Evolutionary conservation across 1,139 yeast genomes (phyloP).

Genomic region (Yamadazyma sp.): DNA sequence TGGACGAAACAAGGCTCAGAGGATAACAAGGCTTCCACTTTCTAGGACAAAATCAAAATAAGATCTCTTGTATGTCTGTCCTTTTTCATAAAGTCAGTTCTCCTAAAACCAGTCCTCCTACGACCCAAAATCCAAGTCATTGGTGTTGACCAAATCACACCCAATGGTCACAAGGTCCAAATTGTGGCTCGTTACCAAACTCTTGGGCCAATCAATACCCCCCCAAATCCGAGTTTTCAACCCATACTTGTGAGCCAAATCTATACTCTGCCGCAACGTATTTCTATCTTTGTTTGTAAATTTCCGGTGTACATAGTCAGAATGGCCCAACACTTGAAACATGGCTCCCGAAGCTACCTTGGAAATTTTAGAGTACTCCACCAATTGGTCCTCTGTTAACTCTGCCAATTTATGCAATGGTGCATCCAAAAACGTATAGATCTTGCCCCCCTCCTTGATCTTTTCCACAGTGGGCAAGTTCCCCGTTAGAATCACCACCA

Average conservation of each 20-base stretch:
- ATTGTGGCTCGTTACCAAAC: conserved; percentile 30
- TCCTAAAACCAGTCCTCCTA: not conserved
- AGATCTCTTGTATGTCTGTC: no score
- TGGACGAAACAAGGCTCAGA: no score
- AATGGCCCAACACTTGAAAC: conserved; percentile 27
- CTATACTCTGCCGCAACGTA: conserved; percentile 21
- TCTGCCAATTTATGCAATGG: conserved; percentile 29
- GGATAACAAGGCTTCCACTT: no score
- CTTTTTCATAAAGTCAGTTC: no score
- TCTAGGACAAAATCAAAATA: no score
- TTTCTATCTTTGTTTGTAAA: conserved; percentile 24
- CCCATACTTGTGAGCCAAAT: conserved; percentile 35
- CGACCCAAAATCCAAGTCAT: conserved; percentile 25
- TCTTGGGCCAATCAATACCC: conserved; percentile 39
- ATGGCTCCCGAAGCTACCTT: conserved; percentile 39
- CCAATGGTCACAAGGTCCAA: conserved; percentile 27
- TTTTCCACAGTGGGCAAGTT: conserved; percentile 36
- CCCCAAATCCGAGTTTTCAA: conserved; percentile 48
- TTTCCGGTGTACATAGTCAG: conserved; percentile 15
- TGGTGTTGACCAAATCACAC: conserved; percentile 42
- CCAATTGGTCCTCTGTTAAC: conserved; percentile 18
- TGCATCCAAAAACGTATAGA: conserved; percentile 42
- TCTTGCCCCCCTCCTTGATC: conserved; percentile 20
- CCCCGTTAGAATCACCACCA: conserved; percentile 43
- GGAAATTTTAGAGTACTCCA: conserved; percentile 27